A percentile compares a stretch with the other conserved stretches of the same genome.
Evolutionary conservation across 164 flowering plant species (phyloP).

Genomic region (Kingdonia uniflora): DNA sequence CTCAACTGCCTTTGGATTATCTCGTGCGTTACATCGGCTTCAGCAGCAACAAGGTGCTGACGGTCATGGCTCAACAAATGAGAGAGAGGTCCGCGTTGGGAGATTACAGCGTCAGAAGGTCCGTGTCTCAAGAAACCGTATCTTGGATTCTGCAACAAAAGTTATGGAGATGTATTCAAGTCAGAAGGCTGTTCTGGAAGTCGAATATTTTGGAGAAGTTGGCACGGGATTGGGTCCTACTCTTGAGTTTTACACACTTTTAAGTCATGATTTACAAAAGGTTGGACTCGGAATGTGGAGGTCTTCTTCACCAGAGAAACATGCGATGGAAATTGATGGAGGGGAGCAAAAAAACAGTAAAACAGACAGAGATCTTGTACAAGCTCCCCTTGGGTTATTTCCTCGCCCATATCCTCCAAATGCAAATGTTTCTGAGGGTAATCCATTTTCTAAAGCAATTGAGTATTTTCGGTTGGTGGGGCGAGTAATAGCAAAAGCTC

Average conservation of each 20-base stretch:
- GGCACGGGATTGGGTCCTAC: constrained; percentile 99
- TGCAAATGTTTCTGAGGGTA: constrained; percentile 66
- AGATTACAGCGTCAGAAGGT: constrained; percentile 93
- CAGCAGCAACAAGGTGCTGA: constrained; percentile 96
- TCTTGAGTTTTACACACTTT: constrained; percentile 87
- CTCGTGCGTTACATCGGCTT: constrained; percentile 85
- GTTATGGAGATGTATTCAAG: constrained; percentile 99
- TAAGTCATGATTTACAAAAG: constrained; percentile 88
- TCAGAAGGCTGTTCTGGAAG: constrained; percentile 95
- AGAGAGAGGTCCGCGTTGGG: constrained; percentile 85
- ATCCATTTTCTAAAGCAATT: constrained; percentile 47
- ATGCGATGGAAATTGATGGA: constrained; percentile 54
- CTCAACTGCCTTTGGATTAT: constrained; percentile 95
- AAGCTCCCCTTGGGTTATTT: constrained; percentile 87
- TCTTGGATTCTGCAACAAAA: constrained; percentile 93
- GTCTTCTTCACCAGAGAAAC: constrained; percentile 35
- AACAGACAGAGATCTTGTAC: constrained; percentile 34
- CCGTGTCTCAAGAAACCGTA: constrained; percentile 85
- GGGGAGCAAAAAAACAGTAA: constrained; percentile 30
- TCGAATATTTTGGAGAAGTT: constrained; percentile 97
- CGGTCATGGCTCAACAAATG: constrained; percentile 60
- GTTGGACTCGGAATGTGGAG: constrained; percentile 84
- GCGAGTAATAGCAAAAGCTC: constrained; percentile 94
- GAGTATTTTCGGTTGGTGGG: constrained; percentile 84
- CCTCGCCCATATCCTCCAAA: constrained; percentile 89